A percentile compares a stretch with the other conserved stretches of the same genome.
These are phyloP conservation scores for Penicillium frequentans DNA, from an alignment of 2,329 filamentous ascomycete species.

Conservation along the genomic window DNA sequence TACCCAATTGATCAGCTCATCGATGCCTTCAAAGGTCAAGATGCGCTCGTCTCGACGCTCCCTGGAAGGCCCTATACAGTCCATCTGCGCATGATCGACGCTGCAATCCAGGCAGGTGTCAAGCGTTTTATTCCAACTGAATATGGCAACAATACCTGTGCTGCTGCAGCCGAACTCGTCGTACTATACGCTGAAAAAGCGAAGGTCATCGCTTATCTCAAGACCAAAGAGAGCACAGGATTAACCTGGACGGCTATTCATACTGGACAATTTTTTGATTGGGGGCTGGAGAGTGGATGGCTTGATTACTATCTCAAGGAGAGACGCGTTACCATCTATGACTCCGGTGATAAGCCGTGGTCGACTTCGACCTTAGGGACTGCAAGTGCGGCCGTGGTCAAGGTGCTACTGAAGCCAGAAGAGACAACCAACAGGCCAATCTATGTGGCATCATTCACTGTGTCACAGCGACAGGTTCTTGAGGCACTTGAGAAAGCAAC, in stretches of 20 bases:
- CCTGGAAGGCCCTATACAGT: conserved; percentile 11
- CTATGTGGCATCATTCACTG: conserved; percentile 13
- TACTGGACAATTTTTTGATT: conserved; percentile 8
- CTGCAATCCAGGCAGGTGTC: conserved; percentile 6
- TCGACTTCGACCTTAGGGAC: conserved; percentile 11
- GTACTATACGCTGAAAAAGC: conserved; percentile 12
- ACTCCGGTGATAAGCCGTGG: not conserved
- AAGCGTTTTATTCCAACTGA: conserved; percentile 13
- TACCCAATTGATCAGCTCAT: conserved; percentile 1
- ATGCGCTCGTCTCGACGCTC: conserved; percentile 15
- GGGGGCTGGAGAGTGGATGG: conserved; percentile 16
- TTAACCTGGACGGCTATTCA: conserved; percentile 15
- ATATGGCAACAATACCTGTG: conserved; percentile 14
- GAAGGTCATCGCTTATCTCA: conserved; percentile 9
- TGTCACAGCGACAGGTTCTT: conserved; percentile 12
- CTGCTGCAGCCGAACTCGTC: conserved; percentile 2
- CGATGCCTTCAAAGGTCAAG: conserved; percentile 15
- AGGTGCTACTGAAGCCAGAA: conserved; percentile 6
- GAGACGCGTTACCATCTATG: not conserved
- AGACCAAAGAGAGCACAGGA: conserved; percentile 7
- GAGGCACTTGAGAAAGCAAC: conserved; percentile 9
- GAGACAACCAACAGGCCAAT: conserved; percentile 12
- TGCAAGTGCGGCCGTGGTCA: conserved; percentile 10
- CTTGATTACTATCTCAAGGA: conserved; percentile 1
- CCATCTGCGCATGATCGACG: conserved; percentile 16